These are phyloP conservation scores for Phascolomyces articulosus DNA, from an alignment of 371 early-diverging fungal species.

Conservation along the genomic window DNA sequence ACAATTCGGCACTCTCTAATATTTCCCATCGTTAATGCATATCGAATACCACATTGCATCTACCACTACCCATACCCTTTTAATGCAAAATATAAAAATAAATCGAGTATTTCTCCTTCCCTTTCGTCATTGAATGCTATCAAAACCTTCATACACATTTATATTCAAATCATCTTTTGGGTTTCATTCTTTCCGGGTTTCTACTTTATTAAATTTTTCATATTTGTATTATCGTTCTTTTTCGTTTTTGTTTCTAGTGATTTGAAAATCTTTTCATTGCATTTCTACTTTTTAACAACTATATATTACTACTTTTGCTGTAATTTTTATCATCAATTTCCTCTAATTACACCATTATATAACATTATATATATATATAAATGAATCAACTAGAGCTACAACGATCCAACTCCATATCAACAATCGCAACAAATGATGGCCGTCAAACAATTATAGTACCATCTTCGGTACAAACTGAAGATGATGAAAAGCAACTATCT, in stretches of 20 bases:
- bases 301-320: not conserved
- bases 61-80: no score
- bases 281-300: not conserved
- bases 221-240: no score
- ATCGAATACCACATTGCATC: no score
- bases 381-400: not conserved
- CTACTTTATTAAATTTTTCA: not conserved
- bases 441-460: constrained; percentile 12
- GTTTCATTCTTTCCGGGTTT: constrained; percentile 4
- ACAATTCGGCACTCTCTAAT: no score
- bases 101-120: no score
- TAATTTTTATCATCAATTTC: not conserved
- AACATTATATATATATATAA: not conserved
- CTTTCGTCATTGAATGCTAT: no score
- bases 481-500: constrained; percentile 8
- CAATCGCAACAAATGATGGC: not conserved
- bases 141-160: not conserved
- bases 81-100: no score
- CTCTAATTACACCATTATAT: not conserved
- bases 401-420: not conserved
- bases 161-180: not conserved
- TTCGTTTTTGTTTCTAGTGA: not conserved
- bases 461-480: not conserved
- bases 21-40: no score
- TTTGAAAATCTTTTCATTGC: not conserved